phyloP scores from a whole-genome alignment of 192 early-diverging fungal genomes.

The Coemansia sp. region DNA sequence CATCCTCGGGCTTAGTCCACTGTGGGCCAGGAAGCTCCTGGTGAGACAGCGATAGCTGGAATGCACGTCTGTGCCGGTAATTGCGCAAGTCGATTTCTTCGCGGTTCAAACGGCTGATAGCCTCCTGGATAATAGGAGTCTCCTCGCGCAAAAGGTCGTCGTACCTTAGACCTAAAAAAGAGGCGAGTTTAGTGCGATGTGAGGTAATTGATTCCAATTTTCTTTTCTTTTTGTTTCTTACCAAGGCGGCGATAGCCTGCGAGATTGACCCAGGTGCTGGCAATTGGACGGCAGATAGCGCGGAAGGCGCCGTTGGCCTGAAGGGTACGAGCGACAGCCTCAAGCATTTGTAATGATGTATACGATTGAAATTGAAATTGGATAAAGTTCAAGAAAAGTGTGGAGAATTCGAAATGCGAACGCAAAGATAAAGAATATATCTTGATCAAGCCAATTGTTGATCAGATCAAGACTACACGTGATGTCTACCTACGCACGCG shows the following conservation, averaged over 20 bases:
- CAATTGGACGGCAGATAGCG: conserved; percentile 53
- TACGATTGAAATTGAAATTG: not conserved
- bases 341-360: conserved; percentile 20
- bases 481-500: not conserved
- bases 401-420: not conserved
- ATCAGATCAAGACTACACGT: not conserved
- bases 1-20: conserved; percentile 79
- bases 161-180: conserved; percentile 70
- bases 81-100: conserved; percentile 69
- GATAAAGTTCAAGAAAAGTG: not conserved
- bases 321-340: conserved; percentile 34
- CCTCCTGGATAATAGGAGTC: conserved; percentile 76
- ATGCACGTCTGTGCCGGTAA: conserved; percentile 79
- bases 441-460: not conserved
- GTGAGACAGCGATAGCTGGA: conserved; percentile 74
- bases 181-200: conserved; percentile 13
- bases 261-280: conserved; percentile 65
- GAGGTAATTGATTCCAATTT: not conserved
- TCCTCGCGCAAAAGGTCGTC: conserved; percentile 93
- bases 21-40: conserved; percentile 63
- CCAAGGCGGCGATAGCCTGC: conserved; percentile 72
- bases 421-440: not conserved
- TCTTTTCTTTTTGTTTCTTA: conserved; percentile 34
- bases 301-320: conserved; percentile 47
- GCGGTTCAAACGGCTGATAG: conserved; percentile 74